Evolutionary conservation across 2,329 filamentous ascomycete species (phyloP), one percentile per base, ranked within the genome.

Genomic region (Bipolaris bicolor): DNA sequence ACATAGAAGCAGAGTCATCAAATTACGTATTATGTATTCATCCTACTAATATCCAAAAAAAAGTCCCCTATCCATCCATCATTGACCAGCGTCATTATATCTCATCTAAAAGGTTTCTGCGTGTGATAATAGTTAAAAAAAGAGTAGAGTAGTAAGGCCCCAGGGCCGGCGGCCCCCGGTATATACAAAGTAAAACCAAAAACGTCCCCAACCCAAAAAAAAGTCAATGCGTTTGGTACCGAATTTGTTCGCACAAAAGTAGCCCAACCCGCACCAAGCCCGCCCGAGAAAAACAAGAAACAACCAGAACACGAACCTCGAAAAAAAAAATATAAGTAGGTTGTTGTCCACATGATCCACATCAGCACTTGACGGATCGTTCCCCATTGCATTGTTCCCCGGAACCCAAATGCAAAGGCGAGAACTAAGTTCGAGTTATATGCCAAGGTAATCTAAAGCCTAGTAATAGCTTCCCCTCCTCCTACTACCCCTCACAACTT

Each of bases 351-450:
- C 55, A 60, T 68, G 71, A 73, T 74, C 73, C 71, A 69, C 72
- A 74, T 75, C 72, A 75, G 73, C 73, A 73, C 73, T 74, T 75
- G 73, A 75, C 73, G 71, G 73, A 75, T 75, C 73, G 68, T 70
- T 69, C 67, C 68, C 67, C 58, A 63, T 56, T 59, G 59, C 59
- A 61, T 59, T 56, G 6, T 10, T 29, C 26, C 59, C 59, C 59
- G 56, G 52, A 59, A 59, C 55, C 49, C 26, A 29, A 29, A 59
- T 61, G 59, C 59, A 56, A 46, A 52, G 43, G 26, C 51, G 51
- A 52, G 56, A 59, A 63, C 50, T 53, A 51, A 51, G 10, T 24
- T 22, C 20, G 33, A 36, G 46, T 33, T 55, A 29, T 65, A 69
- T 63, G 57, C 62, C 62, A 66, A 66, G 57, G 62, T 58, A 61